Conservation (phyloP, 805 yeast genomes). For the Wickerhamiella domercqiae region DNA sequence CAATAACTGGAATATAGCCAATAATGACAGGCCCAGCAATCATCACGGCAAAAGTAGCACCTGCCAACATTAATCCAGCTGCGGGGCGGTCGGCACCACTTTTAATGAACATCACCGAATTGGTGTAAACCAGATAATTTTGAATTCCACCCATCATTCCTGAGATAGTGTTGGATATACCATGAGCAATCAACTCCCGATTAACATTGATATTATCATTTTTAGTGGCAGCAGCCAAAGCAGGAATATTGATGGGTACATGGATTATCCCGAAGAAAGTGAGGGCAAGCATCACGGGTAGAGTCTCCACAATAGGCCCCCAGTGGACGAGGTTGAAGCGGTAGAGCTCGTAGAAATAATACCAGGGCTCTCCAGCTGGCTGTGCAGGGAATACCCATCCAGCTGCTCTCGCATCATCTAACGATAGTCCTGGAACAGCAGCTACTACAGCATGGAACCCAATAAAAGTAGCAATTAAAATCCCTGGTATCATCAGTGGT, state of each 20-base stretch:
- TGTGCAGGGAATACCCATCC: constrained; percentile 81
- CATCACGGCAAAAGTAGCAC: constrained; percentile 70
- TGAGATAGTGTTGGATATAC: constrained; percentile 71
- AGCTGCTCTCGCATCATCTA: constrained; percentile 43
- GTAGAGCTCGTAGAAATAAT: constrained; percentile 60
- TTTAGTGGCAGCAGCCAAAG: constrained; percentile 78
- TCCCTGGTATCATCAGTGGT: constrained; percentile 66
- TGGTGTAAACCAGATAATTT: constrained; percentile 88
- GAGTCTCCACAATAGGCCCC: constrained; percentile 45
- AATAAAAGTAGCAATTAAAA: constrained; percentile 55
- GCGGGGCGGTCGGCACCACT: constrained; percentile 87
- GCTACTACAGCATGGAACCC: constrained; percentile 55
- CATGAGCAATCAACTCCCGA: constrained; percentile 88
- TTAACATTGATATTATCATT: constrained; percentile 75
- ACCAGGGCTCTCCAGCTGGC: constrained; percentile 66
- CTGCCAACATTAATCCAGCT: constrained; percentile 80
- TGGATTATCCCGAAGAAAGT: constrained; percentile 92
- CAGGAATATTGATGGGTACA: constrained; percentile 96
- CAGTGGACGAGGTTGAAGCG: constrained; percentile 61
- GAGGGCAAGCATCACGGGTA: constrained; percentile 90
- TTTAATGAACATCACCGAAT: constrained; percentile 75
- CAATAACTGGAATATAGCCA: constrained; percentile 88
- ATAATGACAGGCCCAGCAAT: constrained; percentile 81
- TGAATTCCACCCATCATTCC: constrained; percentile 82
- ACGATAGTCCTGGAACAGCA: constrained; percentile 47